Percentiles rank a stretch among this genome's conserved stretches.
Evolutionary conservation across 2,329 filamentous ascomycete species (phyloP).

Genomic region (Fusarium sp.): DNA sequence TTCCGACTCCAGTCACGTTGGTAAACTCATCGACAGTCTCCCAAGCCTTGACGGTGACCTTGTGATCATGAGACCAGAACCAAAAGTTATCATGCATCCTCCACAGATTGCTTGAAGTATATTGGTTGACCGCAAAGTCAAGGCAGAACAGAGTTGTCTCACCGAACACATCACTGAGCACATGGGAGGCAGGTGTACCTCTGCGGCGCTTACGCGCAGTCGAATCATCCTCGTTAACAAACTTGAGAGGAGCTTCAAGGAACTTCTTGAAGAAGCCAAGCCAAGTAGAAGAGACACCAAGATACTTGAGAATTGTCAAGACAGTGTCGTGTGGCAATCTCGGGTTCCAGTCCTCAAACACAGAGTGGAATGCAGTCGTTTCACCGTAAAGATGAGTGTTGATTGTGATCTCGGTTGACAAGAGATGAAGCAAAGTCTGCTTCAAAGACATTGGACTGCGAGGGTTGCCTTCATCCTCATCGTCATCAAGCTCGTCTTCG

Average conservation of each 20-base stretch:
- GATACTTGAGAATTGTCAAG: slow-evolving; percentile 65
- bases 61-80: slow-evolving; percentile 70
- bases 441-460: slow-evolving; percentile 57
- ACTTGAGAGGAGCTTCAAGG: slow-evolving; percentile 68
- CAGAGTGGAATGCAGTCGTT: slow-evolving; percentile 58
- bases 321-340: slow-evolving; percentile 67
- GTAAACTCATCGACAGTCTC: slow-evolving; percentile 65
- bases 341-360: slow-evolving; percentile 58
- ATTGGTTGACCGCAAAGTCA: slow-evolving; percentile 71
- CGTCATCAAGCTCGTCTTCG: slow-evolving; percentile 7
- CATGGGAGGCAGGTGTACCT: slow-evolving; percentile 66
- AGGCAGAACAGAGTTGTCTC: slow-evolving; percentile 72
- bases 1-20: slow-evolving; percentile 64
- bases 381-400: slow-evolving; percentile 59
- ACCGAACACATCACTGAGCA: slow-evolving; percentile 68
- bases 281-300: slow-evolving; percentile 68
- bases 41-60: slow-evolving; percentile 68
- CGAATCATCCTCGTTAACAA: slow-evolving; percentile 63
- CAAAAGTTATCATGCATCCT: slow-evolving; percentile 74
- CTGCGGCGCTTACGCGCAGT: slow-evolving; percentile 62
- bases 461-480: slow-evolving; percentile 10
- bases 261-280: slow-evolving; percentile 69
- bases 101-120: slow-evolving; percentile 64
- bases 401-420: slow-evolving; percentile 60
- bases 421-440: slow-evolving; percentile 59